Conservation (phyloP, 1,139 yeast species). For the Williopsis jadinii region DNA sequence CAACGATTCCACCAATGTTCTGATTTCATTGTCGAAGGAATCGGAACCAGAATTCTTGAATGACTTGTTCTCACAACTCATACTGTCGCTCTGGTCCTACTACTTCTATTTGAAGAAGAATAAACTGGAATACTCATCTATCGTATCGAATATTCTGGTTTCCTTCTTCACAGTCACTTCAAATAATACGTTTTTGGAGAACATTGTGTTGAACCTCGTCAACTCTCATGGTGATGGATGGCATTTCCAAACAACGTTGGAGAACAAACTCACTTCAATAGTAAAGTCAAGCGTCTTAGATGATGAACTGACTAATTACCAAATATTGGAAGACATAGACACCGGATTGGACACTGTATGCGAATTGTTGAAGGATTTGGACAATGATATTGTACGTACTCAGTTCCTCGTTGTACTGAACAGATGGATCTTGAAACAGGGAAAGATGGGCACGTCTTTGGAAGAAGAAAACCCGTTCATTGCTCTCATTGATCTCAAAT, state of each 20-base stretch:
- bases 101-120: conserved; percentile 41
- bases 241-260: conserved; percentile 36
- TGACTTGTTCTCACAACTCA: conserved; percentile 29
- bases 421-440: conserved; percentile 45
- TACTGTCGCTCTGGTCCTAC: conserved; percentile 54
- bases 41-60: conserved; percentile 36
- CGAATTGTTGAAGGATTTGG: conserved; percentile 42
- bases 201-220: conserved; percentile 37
- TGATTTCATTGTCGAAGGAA: conserved; percentile 54
- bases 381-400: conserved; percentile 39
- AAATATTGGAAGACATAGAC: conserved; percentile 45
- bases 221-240: conserved; percentile 41
- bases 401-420: conserved; percentile 48
- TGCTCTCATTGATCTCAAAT: conserved; percentile 52
- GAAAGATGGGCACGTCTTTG: conserved; percentile 12
- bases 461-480: conserved; percentile 42
- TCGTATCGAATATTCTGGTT: conserved; percentile 40
- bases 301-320: conserved; percentile 18
- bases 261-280: conserved; percentile 51
- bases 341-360: conserved; percentile 39
- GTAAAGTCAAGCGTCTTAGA: conserved; percentile 18
- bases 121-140: conserved; percentile 28
- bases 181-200: conserved; percentile 31
- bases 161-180: conserved; percentile 39
- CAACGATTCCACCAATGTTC: conserved; percentile 59